Evolutionary conservation across 306 rosid genomes (phyloP), one percentile per base, ranked within the genome.

Genomic region (Trifolium fragiferum): DNA sequence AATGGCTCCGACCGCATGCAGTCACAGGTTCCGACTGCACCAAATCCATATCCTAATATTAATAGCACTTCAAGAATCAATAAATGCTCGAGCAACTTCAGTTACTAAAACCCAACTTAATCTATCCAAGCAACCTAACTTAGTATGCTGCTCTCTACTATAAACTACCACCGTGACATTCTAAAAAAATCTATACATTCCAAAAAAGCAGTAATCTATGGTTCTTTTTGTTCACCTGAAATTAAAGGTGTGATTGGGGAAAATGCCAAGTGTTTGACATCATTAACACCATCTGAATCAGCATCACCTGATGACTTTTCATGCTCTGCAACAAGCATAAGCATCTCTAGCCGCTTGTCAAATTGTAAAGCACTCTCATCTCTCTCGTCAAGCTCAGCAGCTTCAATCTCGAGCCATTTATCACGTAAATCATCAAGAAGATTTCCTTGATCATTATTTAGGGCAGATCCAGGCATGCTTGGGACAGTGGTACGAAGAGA

Each of bases 381-480:
- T 86, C 98, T 89, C 88, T 87, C 7, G 76, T 93, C 97, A 68
- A 93, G 97, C 83, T 91, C 98, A 6, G 96, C 97, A 25, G 96
- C 98, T 83, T 93, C 98, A 79, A 89, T 90, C 86, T 89, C 97
- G 65, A 91, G 98, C 98, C 98, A 93, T 84, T 89, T 93, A 64
- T 93, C 98, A 80, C 98, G 83, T 66, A 93, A 73, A 83, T 93
- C 98, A 54, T 93, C 98, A 6, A 93, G 97, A 74, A 93, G 88
- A 78, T 93, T 93, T 77, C 76, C 88, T 75, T 89, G 98, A 76
- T 90, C 90, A 0, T 85, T 6, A 51, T 81, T 91, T 58, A 91
- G 66, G 65, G 77, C 78, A 50, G 98, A 96, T 68, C 98, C 98
- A 2, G 98, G 97, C 51, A 90, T 89, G n/a, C 97, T 88, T 0